Percentiles rank a stretch among this genome's conserved stretches.
These are phyloP conservation scores for Zygoascus tannicola DNA, from an alignment of 805 yeast species.

Conservation along the genomic window DNA sequence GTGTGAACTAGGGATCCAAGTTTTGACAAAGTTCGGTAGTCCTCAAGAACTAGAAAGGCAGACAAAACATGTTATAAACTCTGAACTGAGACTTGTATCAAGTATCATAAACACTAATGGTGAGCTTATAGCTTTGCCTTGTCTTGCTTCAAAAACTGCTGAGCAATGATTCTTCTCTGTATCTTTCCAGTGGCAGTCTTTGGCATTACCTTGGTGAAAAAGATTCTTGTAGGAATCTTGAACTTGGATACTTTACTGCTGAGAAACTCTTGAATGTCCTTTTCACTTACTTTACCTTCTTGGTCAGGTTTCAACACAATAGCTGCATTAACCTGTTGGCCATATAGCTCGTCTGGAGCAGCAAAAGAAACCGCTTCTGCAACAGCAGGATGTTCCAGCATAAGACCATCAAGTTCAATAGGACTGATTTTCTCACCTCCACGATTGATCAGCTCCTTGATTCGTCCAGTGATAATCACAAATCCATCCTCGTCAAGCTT, in stretches of 20 bases:
- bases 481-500: constrained; percentile 49
- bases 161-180: constrained; percentile 56
- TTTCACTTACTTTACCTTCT: constrained; percentile 29
- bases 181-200: constrained; percentile 74
- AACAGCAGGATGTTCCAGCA: constrained; percentile 53
- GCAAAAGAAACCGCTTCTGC: constrained; percentile 66
- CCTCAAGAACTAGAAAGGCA: neutral
- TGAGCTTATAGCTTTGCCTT: constrained; percentile 13
- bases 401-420: constrained; percentile 53
- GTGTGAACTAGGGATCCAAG: neutral
- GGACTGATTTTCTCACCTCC: constrained; percentile 77
- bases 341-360: constrained; percentile 57
- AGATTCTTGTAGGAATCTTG: constrained; percentile 52
- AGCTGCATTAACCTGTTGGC: constrained; percentile 64
- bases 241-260: constrained; percentile 41
- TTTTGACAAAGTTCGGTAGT: neutral
- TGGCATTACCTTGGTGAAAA: constrained; percentile 53
- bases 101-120: too few species aligned
- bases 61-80: too few species aligned
- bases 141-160: constrained; percentile 27
- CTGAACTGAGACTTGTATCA: too few species aligned
- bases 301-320: constrained; percentile 39
- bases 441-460: constrained; percentile 65
- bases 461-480: constrained; percentile 55
- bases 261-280: constrained; percentile 41